Percentiles rank a stretch among this genome's conserved stretches.
phyloP scores from a whole-genome alignment of 345 rosid genomes.

The Adansonia digitata region DNA sequence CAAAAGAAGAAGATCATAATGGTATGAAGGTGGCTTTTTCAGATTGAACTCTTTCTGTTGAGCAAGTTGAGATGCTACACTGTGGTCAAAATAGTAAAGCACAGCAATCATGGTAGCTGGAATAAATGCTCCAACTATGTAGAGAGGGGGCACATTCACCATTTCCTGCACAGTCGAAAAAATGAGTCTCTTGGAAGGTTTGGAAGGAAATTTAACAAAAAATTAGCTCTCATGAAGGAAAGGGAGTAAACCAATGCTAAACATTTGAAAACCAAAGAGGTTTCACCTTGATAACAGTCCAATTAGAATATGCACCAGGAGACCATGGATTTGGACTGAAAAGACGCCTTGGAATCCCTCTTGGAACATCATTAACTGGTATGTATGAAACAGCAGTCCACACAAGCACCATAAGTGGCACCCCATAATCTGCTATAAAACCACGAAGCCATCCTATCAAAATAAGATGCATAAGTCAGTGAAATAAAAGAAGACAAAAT shows the following conservation, averaged over 20 bases:
- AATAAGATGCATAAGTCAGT: slow-evolving; percentile 1
- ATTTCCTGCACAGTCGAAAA: slow-evolving; percentile 52
- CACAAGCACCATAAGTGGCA: slow-evolving; percentile 71
- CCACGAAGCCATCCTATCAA: slow-evolving; percentile 50
- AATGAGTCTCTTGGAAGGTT: slow-evolving; percentile 14
- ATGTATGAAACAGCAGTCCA: slow-evolving; percentile 70
- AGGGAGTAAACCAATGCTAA: neutral
- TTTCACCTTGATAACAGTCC: slow-evolving; percentile 70
- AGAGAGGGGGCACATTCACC: slow-evolving; percentile 52
- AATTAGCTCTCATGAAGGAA: neutral
- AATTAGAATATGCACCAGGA: slow-evolving; percentile 32
- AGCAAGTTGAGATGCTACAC: slow-evolving; percentile 77
- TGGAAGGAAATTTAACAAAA: neutral
- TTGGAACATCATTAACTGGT: slow-evolving; percentile 44
- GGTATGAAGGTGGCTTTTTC: slow-evolving; percentile 77
- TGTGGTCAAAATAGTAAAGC: slow-evolving; percentile 81
- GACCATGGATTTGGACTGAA: slow-evolving; percentile 54
- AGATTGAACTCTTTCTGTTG: slow-evolving; percentile 87
- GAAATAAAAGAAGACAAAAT: neutral
- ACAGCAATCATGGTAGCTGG: slow-evolving; percentile 81
- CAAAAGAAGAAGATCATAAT: slow-evolving; percentile 64
- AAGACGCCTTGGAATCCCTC: slow-evolving; percentile 77
- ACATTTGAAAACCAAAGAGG: neutral
- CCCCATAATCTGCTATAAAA: slow-evolving; percentile 81
- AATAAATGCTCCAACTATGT: slow-evolving; percentile 64